A percentile compares a stretch with the other conserved stretches of the same genome.
These are phyloP conservation scores for Ustilago loliicola DNA, from an alignment of 1,284 basidiomycete species.

Conservation along the genomic window DNA sequence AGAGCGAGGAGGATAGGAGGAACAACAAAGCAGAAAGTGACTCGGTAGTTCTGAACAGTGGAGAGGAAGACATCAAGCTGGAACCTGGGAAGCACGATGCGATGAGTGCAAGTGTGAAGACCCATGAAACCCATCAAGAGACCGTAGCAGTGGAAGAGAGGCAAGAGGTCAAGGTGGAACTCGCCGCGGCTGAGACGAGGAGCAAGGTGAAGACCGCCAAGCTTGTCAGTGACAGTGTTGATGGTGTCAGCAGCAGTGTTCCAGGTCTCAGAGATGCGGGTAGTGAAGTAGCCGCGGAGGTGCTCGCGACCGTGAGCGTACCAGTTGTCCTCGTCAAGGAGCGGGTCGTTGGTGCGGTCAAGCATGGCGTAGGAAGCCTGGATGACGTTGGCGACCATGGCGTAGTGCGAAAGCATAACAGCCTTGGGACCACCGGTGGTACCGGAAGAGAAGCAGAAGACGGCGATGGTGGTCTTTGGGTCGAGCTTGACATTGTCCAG, in stretches of 20 bases:
- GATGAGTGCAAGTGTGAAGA: conserved; percentile 65
- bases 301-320: conserved; percentile 41
- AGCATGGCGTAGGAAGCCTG: conserved; percentile 62
- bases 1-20: conserved; percentile 68
- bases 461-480: conserved; percentile 52
- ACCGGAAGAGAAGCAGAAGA: conserved; percentile 67
- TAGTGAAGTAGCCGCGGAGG: conserved; percentile 54
- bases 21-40: conserved; percentile 68
- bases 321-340: conserved; percentile 57
- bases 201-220: conserved; percentile 34
- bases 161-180: conserved; percentile 65
- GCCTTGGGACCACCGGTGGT: conserved; percentile 68
- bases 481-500: conserved; percentile 48
- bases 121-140: conserved; percentile 63
- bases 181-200: conserved; percentile 50
- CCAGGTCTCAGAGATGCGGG: conserved; percentile 50
- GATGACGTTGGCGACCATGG: conserved; percentile 65
- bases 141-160: conserved; percentile 70
- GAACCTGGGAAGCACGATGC: conserved; percentile 61
- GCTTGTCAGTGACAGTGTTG: conserved; percentile 38
- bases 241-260: conserved; percentile 45
- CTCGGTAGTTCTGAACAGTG: conserved; percentile 54
- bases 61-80: conserved; percentile 61
- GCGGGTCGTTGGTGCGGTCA: conserved; percentile 64
- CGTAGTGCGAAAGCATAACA: conserved; percentile 65